These are phyloP conservation scores for Beauveria rudraprayagi DNA, from an alignment of 2,329 filamentous ascomycete species.

Conservation along the genomic window DNA sequence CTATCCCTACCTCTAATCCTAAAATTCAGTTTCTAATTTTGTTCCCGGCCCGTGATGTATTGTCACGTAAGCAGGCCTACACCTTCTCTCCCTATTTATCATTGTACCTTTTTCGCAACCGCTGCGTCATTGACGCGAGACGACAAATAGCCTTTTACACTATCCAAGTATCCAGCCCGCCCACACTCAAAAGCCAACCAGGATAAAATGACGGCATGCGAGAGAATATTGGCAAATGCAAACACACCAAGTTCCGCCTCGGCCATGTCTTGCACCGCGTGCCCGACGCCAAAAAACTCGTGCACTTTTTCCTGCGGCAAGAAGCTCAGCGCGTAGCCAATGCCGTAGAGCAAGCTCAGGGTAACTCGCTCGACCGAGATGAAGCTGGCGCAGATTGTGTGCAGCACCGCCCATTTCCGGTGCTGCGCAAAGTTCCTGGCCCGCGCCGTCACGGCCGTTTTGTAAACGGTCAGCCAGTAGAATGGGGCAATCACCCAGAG, in stretches of 20 bases:
- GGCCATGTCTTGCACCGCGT: background rate
- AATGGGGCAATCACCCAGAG: background rate
- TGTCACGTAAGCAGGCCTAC: too few species aligned
- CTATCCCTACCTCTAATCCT: too few species aligned
- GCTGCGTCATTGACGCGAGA: too few species aligned
- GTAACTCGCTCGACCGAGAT: background rate
- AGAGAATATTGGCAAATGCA: background rate
- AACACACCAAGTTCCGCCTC: slow-evolving; percentile 4
- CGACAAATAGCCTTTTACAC: too few species aligned
- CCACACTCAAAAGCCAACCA: too few species aligned
- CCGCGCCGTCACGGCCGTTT: background rate
- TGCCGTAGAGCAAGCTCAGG: background rate
- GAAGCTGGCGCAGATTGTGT: background rate
- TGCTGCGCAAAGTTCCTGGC: too few species aligned
- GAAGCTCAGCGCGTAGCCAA: background rate
- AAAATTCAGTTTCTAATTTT: too few species aligned
- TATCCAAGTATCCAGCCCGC: too few species aligned
- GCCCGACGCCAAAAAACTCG: background rate
- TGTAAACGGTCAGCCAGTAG: slow-evolving; percentile 3
- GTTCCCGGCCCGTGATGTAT: too few species aligned
- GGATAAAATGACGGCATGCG: background rate
- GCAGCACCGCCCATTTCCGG: background rate
- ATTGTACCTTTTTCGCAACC: too few species aligned
- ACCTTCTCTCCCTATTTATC: too few species aligned
- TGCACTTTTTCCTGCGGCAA: background rate